Base-by-base conservation (phyloP, 805 yeast species). In the Suhomyces prunicola region DNA sequence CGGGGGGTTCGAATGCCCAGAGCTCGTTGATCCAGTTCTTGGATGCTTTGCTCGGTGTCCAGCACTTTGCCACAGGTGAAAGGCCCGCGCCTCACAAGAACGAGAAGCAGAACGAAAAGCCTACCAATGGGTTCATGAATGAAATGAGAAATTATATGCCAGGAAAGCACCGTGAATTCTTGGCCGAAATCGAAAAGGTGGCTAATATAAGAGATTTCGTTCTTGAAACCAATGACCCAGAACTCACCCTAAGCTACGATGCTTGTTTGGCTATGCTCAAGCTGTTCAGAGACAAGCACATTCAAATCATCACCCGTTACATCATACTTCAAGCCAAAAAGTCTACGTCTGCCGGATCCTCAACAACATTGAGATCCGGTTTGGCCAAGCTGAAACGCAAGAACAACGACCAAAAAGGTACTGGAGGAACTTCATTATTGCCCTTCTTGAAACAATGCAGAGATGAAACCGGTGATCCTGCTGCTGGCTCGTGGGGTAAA, bases 1-100 rank as follows among this genome's bases (percentile, higher is more conserved):
- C 96, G 15, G 98, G 98, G 26, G 98, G 98, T 0, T 88, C 96
- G 4, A 92, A 92, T 66, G 97, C 97, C 0, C 98, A 92, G 70
- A 85, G 92, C 46, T 89, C 97, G 2, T 76, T 92, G 61, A 88
- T 93, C 57, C 97, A 92, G 70, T 86, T 90, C 24, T 74, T 92
- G 56, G 98, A 92, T 65, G 80, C 89, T 24, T 68, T 90, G 15
- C 76, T 92, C 41, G 83, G 83, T 47, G 87, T 92, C 13, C 85
- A 84, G 54, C 98, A 92, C 68, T 80, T 78, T 57, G 85, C 96
- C 4, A 85, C 93, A 1, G 97, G 96, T 3, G 78, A 79, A 51
- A 69, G 86, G 52, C 76, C 64, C 0, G 57, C 56, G 9, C 72
- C 58, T 29, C 63, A 59, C 49, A 33, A 54, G 39, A 17, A 48